Base-by-base conservation (phyloP, 495 filamentous ascomycete genomes). In the Penicillium samsonianum region DNA sequence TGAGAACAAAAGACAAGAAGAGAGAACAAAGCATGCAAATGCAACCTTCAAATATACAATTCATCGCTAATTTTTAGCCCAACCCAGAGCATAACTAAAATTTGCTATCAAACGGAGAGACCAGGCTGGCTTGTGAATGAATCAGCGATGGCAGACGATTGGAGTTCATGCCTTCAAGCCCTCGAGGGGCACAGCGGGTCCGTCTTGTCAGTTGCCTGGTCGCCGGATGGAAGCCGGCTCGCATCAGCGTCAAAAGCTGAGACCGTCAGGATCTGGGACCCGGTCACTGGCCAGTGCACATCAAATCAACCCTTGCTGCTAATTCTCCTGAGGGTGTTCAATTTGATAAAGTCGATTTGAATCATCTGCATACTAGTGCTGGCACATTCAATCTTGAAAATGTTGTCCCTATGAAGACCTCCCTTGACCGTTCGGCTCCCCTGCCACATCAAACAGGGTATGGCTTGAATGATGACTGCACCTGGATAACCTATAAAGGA, bases 271-370 rank as follows among this genome's bases (percentile, higher is more conserved):
- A 49, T 55, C n/a, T 60, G 57, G 57, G 90, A 94, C 63, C 86
- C 82, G 5, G 89, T 90, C 62, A 74, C 81, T 9, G 86, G 83
- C 4, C 82, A 86, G 51, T 82, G 79, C 9, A 65, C 79, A 0
- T 85, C 87, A 60, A 88, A n/a, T n/a, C n/a, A n/a, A n/a, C n/a
- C n/a, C n/a, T n/a, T n/a, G n/a, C n/a, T n/a, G n/a, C n/a, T n/a
- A n/a, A n/a, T n/a, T n/a, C 23, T 2, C 33, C 50, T 11, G 20
- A 55, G 37, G 50, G 44, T n/a, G n/a, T n/a, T n/a, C n/a, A n/a
- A n/a, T n/a, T n/a, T n/a, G n/a, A n/a, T n/a, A n/a, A n/a, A n/a
- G n/a, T n/a, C n/a, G n/a, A n/a, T n/a, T n/a, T n/a, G n/a, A n/a
- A n/a, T n/a, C n/a, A n/a, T n/a, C n/a, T n/a, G 10, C 38, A 47